phyloP scores from a whole-genome alignment of 1,139 yeast genomes.

The Geotrichum candidum region DNA sequence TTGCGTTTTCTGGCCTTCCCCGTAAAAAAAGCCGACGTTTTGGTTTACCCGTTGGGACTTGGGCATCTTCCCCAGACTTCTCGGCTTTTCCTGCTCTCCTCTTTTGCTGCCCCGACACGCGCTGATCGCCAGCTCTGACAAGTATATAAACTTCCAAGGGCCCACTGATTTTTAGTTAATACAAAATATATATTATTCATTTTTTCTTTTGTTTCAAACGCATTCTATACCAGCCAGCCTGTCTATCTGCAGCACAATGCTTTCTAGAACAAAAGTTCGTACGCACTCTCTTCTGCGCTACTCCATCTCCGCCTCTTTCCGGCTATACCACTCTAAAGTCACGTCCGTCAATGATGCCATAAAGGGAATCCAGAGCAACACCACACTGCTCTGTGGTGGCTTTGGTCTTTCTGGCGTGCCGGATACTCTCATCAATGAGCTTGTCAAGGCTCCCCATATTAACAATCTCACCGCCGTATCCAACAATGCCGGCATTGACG shows the following conservation, averaged over 20 bases:
- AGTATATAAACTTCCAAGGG: background rate
- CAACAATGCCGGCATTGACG: conserved; percentile 48
- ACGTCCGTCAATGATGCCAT: conserved; percentile 14
- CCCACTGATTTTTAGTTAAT: background rate
- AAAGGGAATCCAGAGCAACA: conserved; percentile 9
- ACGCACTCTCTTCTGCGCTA: background rate
- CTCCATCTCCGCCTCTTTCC: background rate
- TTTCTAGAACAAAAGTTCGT: background rate
- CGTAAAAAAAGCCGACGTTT: background rate
- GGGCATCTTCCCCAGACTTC: background rate
- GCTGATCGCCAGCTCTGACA: background rate
- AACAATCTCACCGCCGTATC: conserved; percentile 43
- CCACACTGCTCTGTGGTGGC: conserved; percentile 41
- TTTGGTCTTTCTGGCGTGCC: conserved; percentile 48
- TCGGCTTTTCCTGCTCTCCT: background rate
- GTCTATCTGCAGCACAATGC: background rate
- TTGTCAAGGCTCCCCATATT: conserved; percentile 35
- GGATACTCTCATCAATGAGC: conserved; percentile 42
- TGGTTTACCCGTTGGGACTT: background rate
- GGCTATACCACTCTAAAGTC: conserved; percentile 14
- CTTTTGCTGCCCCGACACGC: background rate
- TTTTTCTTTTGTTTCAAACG: background rate
- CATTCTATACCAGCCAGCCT: background rate
- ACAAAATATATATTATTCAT: background rate
- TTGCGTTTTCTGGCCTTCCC: background rate